Evolutionary conservation across 306 rosid genomes (phyloP).

Genomic region (Medicago arabica): DNA sequence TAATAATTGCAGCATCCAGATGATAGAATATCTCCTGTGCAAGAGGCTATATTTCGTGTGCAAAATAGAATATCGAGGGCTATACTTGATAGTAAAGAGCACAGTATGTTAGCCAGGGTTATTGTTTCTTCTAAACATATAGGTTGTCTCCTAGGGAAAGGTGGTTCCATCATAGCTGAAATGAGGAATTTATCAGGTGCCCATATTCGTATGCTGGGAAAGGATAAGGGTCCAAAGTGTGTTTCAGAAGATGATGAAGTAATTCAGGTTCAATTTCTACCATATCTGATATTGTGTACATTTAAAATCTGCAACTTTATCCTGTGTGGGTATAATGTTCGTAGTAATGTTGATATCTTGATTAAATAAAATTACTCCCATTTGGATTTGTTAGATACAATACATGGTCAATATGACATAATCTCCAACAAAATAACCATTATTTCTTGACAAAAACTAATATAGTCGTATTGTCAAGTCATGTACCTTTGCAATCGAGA

Average conservation of each 20-base stretch:
- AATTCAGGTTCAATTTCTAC: slow-evolving; percentile 65
- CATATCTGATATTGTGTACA: slow-evolving; percentile 10
- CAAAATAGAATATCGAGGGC: slow-evolving; percentile 80
- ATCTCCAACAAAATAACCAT: background rate
- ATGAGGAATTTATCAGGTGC: slow-evolving; percentile 95
- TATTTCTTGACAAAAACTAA: slow-evolving; percentile 19
- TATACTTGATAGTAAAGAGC: slow-evolving; percentile 71
- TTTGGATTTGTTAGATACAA: slow-evolving; percentile 23
- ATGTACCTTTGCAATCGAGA: slow-evolving; percentile 24
- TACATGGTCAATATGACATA: background rate
- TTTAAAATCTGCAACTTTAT: slow-evolving; percentile 30
- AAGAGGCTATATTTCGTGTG: slow-evolving; percentile 94
- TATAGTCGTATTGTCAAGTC: slow-evolving; percentile 7
- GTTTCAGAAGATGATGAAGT: slow-evolving; percentile 92
- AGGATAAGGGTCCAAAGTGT: slow-evolving; percentile 86
- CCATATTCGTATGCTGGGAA: slow-evolving; percentile 82
- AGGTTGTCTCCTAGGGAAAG: slow-evolving; percentile 96
- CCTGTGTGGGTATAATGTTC: slow-evolving; percentile 30
- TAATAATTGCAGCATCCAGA: slow-evolving; percentile 84
- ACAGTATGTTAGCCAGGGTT: slow-evolving; percentile 71
- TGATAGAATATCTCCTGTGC: slow-evolving; percentile 89
- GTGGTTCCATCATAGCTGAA: slow-evolving; percentile 88
- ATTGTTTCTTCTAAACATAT: slow-evolving; percentile 86
- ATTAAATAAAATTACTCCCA: slow-evolving; percentile 6
- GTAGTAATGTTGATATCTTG: slow-evolving; percentile 7